phyloP scores from a whole-genome alignment of 352 stramenopile genomes.

The Phytopythium helicoides region DNA sequence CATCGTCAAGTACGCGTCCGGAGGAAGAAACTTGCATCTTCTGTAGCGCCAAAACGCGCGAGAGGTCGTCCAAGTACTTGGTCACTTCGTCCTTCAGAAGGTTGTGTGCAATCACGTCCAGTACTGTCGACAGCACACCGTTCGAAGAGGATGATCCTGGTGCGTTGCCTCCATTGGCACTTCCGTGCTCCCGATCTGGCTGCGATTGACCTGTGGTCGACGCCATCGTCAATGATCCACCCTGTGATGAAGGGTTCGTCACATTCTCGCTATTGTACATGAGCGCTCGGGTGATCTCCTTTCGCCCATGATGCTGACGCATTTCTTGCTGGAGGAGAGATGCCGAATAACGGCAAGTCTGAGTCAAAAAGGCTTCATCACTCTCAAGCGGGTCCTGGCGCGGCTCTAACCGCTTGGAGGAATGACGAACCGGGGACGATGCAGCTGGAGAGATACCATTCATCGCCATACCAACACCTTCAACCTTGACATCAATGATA shows the following conservation, averaged over 20 bases:
- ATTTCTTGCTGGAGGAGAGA: slow-evolving; percentile 83
- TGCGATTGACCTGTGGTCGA: slow-evolving; percentile 8
- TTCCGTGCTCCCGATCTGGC: neutral
- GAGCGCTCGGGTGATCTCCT: slow-evolving; percentile 60
- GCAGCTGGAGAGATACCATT: slow-evolving; percentile 16
- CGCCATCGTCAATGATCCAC: slow-evolving; percentile 11
- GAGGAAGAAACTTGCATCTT: slow-evolving; percentile 50
- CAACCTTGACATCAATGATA: slow-evolving; percentile 1
- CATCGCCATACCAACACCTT: slow-evolving; percentile 21
- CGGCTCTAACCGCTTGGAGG: neutral
- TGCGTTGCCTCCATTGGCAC: slow-evolving; percentile 10
- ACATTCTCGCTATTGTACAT: slow-evolving; percentile 31
- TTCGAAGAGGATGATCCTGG: slow-evolving; percentile 17
- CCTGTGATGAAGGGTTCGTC: slow-evolving; percentile 8
- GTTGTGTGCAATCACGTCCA: slow-evolving; percentile 71
- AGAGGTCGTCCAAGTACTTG: slow-evolving; percentile 68
- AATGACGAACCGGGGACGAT: neutral
- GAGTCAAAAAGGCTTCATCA: slow-evolving; percentile 50
- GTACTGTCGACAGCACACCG: slow-evolving; percentile 52
- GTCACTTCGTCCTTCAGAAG: slow-evolving; percentile 77
- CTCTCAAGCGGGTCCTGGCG: slow-evolving; percentile 15
- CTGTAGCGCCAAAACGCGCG: slow-evolving; percentile 59
- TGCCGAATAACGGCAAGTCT: slow-evolving; percentile 68
- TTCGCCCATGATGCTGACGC: slow-evolving; percentile 66
- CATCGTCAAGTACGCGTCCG: slow-evolving; percentile 72